Evolutionary conservation across 805 yeast genomes (phyloP).

Genomic region (Blastobotrys chiropterorum): DNA sequence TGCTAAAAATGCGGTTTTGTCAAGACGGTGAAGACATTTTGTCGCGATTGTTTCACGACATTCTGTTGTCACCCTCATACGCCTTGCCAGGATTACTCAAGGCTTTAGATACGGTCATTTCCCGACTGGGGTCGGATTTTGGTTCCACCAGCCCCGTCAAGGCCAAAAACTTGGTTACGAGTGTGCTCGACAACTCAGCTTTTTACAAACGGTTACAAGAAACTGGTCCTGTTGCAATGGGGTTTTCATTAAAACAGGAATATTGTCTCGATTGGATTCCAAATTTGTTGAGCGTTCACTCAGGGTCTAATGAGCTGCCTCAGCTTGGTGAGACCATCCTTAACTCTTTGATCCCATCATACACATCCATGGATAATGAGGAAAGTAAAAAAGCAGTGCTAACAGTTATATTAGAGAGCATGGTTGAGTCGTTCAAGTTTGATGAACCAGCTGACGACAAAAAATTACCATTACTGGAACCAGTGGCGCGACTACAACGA

Average conservation of each 20-base stretch:
- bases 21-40: neutral
- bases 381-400: neutral
- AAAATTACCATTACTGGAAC: conserved; percentile 1
- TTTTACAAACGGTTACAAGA: neutral
- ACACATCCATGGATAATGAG: neutral
- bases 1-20: neutral
- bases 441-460: neutral
- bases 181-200: neutral
- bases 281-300: neutral
- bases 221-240: neutral
- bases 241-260: neutral
- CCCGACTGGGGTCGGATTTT: neutral
- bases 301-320: neutral
- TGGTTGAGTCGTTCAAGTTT: neutral
- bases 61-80: neutral
- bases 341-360: neutral
- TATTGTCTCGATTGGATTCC: neutral
- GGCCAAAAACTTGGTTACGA: neutral
- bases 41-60: neutral
- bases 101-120: neutral
- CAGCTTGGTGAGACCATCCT: neutral
- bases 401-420: neutral
- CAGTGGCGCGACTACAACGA: neutral
- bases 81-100: neutral
- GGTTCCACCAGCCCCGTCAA: neutral